Evolutionary conservation across 306 rosid genomes (phyloP).

Genomic region (Betula pendula): DNA sequence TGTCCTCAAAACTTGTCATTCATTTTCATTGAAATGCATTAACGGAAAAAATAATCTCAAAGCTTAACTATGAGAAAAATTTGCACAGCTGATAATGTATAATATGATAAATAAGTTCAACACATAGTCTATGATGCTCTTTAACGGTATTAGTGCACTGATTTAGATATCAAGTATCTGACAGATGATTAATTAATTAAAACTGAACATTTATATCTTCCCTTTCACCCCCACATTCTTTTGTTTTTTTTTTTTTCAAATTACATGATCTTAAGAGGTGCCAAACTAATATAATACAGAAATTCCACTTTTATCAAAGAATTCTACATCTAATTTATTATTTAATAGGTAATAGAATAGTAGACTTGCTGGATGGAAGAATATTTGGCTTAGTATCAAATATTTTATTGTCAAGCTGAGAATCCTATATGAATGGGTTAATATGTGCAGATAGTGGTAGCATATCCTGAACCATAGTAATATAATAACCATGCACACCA

Average conservation of each 20-base stretch:
- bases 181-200: not conserved
- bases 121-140: not conserved
- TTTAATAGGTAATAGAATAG: not conserved
- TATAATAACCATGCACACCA: not conserved
- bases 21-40: not conserved
- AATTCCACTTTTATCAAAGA: not conserved
- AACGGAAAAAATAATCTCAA: not conserved
- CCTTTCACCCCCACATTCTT: not conserved
- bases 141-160: not conserved
- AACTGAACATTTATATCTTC: not conserved
- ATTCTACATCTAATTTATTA: not conserved
- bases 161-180: not conserved
- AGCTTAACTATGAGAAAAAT: not conserved
- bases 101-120: not conserved
- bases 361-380: not conserved
- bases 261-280: not conserved
- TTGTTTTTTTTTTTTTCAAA: not conserved
- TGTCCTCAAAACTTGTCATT: not conserved
- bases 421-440: not conserved
- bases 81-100: not conserved
- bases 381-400: not conserved
- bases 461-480: not conserved
- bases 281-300: not conserved
- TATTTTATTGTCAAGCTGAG: not conserved
- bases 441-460: not conserved